Percentiles rank a stretch among this genome's conserved stretches.
phyloP scores from a whole-genome alignment of 2,329 filamentous ascomycete species.

The Cercospora sp. region DNA sequence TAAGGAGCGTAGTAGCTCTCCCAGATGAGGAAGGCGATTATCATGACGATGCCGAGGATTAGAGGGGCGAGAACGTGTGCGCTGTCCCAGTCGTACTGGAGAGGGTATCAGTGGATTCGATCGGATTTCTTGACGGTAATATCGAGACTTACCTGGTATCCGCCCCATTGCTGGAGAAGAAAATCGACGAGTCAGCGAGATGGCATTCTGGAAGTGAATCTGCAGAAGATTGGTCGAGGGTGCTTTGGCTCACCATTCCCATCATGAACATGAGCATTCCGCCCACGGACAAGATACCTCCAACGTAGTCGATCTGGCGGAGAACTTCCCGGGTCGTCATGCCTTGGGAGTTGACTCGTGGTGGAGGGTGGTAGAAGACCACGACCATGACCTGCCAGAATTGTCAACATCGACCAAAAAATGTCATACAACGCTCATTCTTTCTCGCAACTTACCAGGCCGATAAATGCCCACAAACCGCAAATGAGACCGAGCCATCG shows the following conservation, averaged over 20 bases:
- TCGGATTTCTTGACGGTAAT: too few relatives aligned
- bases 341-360: constrained; percentile 47
- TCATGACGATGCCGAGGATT: constrained; percentile 35
- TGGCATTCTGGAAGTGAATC: too few relatives aligned
- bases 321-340: constrained; percentile 46
- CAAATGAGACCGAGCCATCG: constrained; percentile 57
- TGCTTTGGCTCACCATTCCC: constrained; percentile 33
- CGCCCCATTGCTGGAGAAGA: constrained; percentile 23
- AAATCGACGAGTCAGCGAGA: too few relatives aligned
- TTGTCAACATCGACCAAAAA: not conserved
- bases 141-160: constrained; percentile 32
- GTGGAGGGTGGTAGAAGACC: constrained; percentile 57
- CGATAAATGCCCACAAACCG: constrained; percentile 53
- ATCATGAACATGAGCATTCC: constrained; percentile 55
- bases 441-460: constrained; percentile 40
- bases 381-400: constrained; percentile 43
- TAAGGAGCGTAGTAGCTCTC: constrained; percentile 32
- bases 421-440: not conserved
- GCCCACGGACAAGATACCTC: constrained; percentile 52
- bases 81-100: constrained; percentile 37
- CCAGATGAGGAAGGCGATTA: constrained; percentile 40
- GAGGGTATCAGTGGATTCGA: too few relatives aligned
- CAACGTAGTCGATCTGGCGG: constrained; percentile 52
- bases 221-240: too few relatives aligned
- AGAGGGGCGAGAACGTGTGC: constrained; percentile 39